Base-by-base conservation (phyloP, 2,329 filamentous ascomycete genomes). In the Neurospora sp. region DNA sequence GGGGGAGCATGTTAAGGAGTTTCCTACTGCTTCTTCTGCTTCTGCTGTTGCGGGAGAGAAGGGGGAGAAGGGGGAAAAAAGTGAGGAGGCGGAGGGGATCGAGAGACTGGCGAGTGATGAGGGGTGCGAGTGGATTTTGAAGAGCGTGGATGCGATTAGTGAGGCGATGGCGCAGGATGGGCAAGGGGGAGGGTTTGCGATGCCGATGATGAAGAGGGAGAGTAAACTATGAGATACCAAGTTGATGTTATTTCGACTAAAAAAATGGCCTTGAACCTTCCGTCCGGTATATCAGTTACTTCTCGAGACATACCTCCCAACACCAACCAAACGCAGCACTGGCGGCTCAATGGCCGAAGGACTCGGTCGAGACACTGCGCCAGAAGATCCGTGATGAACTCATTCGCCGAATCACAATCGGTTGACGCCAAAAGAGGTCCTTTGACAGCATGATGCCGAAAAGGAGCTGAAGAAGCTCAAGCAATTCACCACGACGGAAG, bases 1-100 rank as follows among this genome's bases (percentile, higher is more conserved):
- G 78, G 91, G 89, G 1, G 83, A 82, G 23, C 85, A 84, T 80
- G 43, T 78, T 80, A 66, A 67, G 2, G 75, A 77, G 70, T 73
- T 73, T 33, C 5, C 4, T 66, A 52, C 3, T 23, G 8, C 38
- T 19, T 12, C 33, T 19, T 72, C 72, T 66, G 40, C 0, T 10
- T 2, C 28, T 15, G 37, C 10, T 43, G 11, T 4, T 39, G 5
- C 38, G 5, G 46, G 37, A 28, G 23, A 28, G 15, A 15, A 38
- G 41, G 41, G n/a, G 4, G 8, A 11, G n/a, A 19, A 19, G 4
- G 40, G n/a, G 40, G 69, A 67, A 3, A 73, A 69, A 37, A 75
- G 70, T 15, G 75, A 73, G 33, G 76, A 78, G 57, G 76, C 74
- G 0, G 78, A 78, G 71, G 80, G 76, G 2, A 77, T 81, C 39